phyloP scores from a whole-genome alignment of 257 asterid species.

The Gentiana straminea region DNA sequence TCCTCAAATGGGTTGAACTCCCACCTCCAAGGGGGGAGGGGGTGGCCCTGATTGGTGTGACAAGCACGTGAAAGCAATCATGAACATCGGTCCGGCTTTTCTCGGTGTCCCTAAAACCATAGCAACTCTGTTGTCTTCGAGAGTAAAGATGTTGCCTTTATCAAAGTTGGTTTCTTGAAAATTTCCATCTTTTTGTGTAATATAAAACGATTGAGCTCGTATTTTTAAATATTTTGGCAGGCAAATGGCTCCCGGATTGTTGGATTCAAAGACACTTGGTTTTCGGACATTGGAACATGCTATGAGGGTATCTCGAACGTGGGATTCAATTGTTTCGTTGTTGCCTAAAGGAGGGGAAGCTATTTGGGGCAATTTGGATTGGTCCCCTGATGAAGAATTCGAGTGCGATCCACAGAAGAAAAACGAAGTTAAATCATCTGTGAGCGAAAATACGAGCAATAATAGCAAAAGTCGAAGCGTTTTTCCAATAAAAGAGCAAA shows the following conservation, averaged over 20 bases:
- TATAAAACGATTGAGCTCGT: neutral
- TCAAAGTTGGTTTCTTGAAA: slow-evolving; percentile 42
- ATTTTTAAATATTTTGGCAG: slow-evolving; percentile 22
- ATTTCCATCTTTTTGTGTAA: neutral
- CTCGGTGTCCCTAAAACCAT: slow-evolving; percentile 86
- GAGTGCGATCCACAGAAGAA: slow-evolving; percentile 40
- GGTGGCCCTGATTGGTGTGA: slow-evolving; percentile 76
- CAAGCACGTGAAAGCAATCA: slow-evolving; percentile 68
- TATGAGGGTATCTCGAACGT: slow-evolving; percentile 60
- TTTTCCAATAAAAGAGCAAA: slow-evolving; percentile 27
- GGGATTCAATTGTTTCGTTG: slow-evolving; percentile 75
- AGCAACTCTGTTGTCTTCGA: slow-evolving; percentile 58
- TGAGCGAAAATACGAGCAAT: slow-evolving; percentile 18
- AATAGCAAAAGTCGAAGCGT: slow-evolving; percentile 14
- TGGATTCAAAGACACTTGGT: slow-evolving; percentile 52
- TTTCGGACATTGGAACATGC: slow-evolving; percentile 64
- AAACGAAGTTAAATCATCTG: slow-evolving; percentile 12
- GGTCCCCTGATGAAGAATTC: slow-evolving; percentile 79
- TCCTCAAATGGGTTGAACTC: slow-evolving; percentile 88
- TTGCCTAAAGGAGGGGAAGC: slow-evolving; percentile 91
- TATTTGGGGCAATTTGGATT: slow-evolving; percentile 75
- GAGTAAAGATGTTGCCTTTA: slow-evolving; percentile 72
- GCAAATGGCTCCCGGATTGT: slow-evolving; percentile 67
- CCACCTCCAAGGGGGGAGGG: slow-evolving; percentile 78
- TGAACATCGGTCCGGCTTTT: slow-evolving; percentile 76